A percentile compares a stretch with the other conserved stretches of the same genome.
These are phyloP conservation scores for Thecaphora thlaspeos DNA, from an alignment of 1,284 basidiomycete species.

Conservation along the genomic window DNA sequence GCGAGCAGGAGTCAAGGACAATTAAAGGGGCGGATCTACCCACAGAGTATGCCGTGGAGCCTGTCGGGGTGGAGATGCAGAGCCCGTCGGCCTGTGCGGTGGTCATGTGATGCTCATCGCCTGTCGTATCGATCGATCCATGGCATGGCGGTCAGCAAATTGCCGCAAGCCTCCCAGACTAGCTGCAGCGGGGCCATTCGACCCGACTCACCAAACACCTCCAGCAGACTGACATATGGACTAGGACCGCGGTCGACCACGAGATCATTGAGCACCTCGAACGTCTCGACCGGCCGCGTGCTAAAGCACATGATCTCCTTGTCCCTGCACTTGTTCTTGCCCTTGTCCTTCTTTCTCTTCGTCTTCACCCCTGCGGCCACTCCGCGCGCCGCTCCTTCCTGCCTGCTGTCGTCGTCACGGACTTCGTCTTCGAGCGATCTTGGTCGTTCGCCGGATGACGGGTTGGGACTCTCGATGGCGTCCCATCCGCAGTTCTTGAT, in stretches of 20 bases:
- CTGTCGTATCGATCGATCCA: constrained; percentile 60
- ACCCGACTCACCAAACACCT: constrained; percentile 88
- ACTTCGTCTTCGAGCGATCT: neutral
- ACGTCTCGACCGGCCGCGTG: constrained; percentile 90
- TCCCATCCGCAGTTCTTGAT: constrained; percentile 53
- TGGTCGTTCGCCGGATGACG: neutral
- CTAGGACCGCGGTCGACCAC: constrained; percentile 97
- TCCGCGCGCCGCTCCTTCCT: constrained; percentile 1
- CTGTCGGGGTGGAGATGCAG: constrained; percentile 92
- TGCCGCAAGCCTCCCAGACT: too few species aligned
- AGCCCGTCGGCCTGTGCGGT: constrained; percentile 98
- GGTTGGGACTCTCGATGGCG: constrained; percentile 39
- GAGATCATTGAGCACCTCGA: constrained; percentile 96
- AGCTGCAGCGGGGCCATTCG: too few species aligned
- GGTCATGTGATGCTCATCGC: constrained; percentile 98
- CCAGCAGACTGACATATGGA: constrained; percentile 92
- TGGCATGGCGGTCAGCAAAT: too few species aligned
- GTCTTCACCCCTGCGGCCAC: constrained; percentile 3
- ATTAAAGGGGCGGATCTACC: too few species aligned
- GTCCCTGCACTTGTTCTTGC: constrained; percentile 65
- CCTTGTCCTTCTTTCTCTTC: constrained; percentile 4
- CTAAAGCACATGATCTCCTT: constrained; percentile 98
- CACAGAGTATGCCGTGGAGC: constrained; percentile 82
- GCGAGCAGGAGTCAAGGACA: too few species aligned
- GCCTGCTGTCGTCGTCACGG: too few species aligned